Percentiles rank a stretch among this genome's conserved stretches.
phyloP scores from a whole-genome alignment of 768 basidiomycete species.

The Trametes gibbosa region DNA sequence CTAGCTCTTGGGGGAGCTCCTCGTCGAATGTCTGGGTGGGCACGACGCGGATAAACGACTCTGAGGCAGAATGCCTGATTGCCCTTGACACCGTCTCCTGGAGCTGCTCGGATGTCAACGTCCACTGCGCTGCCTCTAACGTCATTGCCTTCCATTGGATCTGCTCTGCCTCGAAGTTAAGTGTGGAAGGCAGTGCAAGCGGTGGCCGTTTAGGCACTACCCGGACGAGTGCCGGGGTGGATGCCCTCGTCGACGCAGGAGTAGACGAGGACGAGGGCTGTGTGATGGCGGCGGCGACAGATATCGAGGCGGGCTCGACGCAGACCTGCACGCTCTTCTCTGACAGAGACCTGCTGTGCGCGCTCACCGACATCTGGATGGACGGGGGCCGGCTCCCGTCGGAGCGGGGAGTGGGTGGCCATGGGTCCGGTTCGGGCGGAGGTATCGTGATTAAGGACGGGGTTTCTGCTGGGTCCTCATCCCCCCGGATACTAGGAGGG shows the following conservation, averaged over 20 bases:
- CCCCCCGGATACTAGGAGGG: background rate
- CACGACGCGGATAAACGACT: constrained; percentile 70
- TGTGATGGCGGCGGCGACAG: no score
- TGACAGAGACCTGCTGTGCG: constrained; percentile 2
- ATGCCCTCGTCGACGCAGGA: constrained; percentile 12
- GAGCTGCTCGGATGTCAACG: constrained; percentile 48
- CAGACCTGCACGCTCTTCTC: constrained; percentile 17
- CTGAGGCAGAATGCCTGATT: constrained; percentile 64
- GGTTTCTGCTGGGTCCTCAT: background rate
- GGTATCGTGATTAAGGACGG: background rate
- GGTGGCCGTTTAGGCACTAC: constrained; percentile 27
- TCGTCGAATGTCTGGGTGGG: constrained; percentile 59
- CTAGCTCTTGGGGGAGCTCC: constrained; percentile 55
- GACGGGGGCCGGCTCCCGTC: background rate
- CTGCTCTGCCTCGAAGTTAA: constrained; percentile 57
- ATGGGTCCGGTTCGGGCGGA: constrained; percentile 6
- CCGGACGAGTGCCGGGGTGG: constrained; percentile 19
- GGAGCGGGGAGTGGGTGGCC: constrained; percentile 1
- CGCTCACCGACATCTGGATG: background rate
- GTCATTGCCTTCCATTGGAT: constrained; percentile 68
- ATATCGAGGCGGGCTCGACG: background rate
- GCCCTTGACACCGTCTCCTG: constrained; percentile 72
- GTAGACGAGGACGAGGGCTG: constrained; percentile 2
- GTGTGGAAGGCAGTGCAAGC: constrained; percentile 46
- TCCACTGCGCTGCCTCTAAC: constrained; percentile 69